Evolutionary conservation across 108 stramenopile genomes (phyloP), one percentile per base, ranked within the genome.

Genomic region (Hondaea fermentalgiana): DNA sequence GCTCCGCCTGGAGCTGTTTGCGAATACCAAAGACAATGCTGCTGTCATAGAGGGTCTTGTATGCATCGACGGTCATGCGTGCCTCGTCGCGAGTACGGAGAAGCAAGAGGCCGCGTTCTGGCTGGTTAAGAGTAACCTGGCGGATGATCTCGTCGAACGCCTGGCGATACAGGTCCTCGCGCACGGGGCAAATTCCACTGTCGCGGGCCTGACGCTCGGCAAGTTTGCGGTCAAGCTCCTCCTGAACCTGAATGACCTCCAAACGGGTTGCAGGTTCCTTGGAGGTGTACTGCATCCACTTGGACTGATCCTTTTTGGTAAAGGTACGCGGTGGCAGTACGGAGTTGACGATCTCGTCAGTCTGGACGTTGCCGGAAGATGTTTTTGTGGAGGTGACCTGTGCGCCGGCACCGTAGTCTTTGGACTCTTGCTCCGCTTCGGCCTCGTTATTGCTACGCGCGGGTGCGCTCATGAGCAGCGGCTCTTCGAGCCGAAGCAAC

Each of bases 1-100:
- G 92, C 87, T 95, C 94, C 44, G 93, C 94, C 57, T 93, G 93
- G 55, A 95, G 88, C 89, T 94, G 94, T 92, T 95, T 95, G 91
- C 93, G 92, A 10, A 95, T 87, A 44, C 94, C 94, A 53, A 95
- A 95, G 1, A 92, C 91, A 5, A 95, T 93, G 44, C 87, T 89
- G 89, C 72, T 87, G n/a, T 93, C 94, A 91, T 92, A 94, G 29
- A 95, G 90, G 4, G 94, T 93, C 72, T 94, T 93, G 93, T 95
- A 94, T 4, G 95, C 95, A 53, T 95, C 94, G 60, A 94, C 88
- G 0, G 95, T 92, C 95, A 95, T 95, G 23, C 91, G 72, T 58
- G 93, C 90, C 90, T 95, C 94, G 87, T 95, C 93, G 4, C 94
- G 89, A 42, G 91, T 91, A 1, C 95, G 91, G 58, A 94, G 57